Conservation (phyloP, 1,284 basidiomycete genomes). For the Thelephora terrestris region DNA sequence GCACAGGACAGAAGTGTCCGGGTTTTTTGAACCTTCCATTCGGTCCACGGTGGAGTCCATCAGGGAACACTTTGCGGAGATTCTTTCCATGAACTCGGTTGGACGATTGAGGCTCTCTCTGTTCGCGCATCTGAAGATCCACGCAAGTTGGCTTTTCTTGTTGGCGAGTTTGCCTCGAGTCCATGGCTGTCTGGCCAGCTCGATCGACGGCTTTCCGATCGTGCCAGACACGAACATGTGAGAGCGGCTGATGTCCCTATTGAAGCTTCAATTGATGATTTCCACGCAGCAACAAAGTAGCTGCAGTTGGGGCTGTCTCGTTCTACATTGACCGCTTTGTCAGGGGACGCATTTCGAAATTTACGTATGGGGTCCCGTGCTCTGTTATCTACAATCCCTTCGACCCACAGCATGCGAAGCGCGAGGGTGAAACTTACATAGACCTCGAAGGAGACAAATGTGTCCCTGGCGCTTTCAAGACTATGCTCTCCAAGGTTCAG, state of each 20-base stretch:
- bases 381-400: constrained; percentile 52
- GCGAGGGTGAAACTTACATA: no score
- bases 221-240: constrained; percentile 45
- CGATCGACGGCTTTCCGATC: not conserved
- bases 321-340: constrained; percentile 77
- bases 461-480: no score
- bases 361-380: constrained; percentile 73
- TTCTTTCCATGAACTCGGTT: constrained; percentile 38
- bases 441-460: no score
- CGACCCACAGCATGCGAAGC: constrained; percentile 30
- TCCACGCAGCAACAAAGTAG: constrained; percentile 56
- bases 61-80: no score
- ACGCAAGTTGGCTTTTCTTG: no score
- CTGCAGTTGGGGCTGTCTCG: constrained; percentile 70
- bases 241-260: constrained; percentile 44
- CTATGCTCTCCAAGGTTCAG: no score
- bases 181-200: constrained; percentile 69
- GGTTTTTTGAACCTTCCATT: constrained; percentile 32
- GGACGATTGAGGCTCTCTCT: constrained; percentile 57
- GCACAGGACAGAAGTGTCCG: constrained; percentile 28
- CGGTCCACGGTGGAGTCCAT: no score
- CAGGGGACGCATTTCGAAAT: constrained; percentile 64
- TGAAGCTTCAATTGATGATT: constrained; percentile 65
- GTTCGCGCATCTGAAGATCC: no score
- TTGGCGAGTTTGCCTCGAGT: constrained; percentile 65